Percentiles rank a stretch among this genome's conserved stretches.
These are phyloP conservation scores for Yamadazyma pseudoaaseri DNA, from an alignment of 1,139 yeast species.

Conservation along the genomic window DNA sequence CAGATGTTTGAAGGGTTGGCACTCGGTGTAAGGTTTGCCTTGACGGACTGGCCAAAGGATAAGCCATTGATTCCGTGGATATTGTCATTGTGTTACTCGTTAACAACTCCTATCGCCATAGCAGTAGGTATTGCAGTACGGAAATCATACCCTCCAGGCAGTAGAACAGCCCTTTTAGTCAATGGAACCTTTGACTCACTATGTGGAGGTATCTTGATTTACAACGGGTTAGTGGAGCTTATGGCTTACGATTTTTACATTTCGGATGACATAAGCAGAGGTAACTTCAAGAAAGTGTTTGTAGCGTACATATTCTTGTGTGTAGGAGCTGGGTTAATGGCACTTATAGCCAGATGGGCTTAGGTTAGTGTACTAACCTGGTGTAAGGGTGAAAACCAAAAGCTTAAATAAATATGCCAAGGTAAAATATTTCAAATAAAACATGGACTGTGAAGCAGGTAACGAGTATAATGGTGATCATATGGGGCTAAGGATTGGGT, in stretches of 20 bases:
- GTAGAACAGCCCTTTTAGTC: constrained; percentile 31
- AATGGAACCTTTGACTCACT: constrained; percentile 37
- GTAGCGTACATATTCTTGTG: constrained; percentile 27
- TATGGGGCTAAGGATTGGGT: constrained; percentile 25
- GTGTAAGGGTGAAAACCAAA: too few relatives aligned
- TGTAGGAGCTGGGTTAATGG: constrained; percentile 34
- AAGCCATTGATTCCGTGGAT: constrained; percentile 33
- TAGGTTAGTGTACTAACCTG: too few relatives aligned
- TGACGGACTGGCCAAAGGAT: constrained; percentile 33
- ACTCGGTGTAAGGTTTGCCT: constrained; percentile 38
- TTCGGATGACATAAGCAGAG: constrained; percentile 26
- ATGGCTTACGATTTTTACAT: constrained; percentile 44
- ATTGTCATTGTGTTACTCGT: constrained; percentile 28
- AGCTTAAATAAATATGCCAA: too few relatives aligned
- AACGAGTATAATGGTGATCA: constrained; percentile 23
- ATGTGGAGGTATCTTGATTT: constrained; percentile 40
- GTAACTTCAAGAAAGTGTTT: constrained; percentile 18
- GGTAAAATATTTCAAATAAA: too few relatives aligned
- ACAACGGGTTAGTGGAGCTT: constrained; percentile 37
- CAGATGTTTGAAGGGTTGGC: constrained; percentile 44
- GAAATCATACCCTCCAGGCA: constrained; percentile 31
- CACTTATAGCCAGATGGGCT: too few relatives aligned
- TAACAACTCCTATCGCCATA: constrained; percentile 37
- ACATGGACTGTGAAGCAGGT: constrained; percentile 15
- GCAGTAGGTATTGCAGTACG: constrained; percentile 40